Evolutionary conservation across 345 rosid species (phyloP), one percentile per base, ranked within the genome.

Genomic region (Lepidium aucheri): DNA sequence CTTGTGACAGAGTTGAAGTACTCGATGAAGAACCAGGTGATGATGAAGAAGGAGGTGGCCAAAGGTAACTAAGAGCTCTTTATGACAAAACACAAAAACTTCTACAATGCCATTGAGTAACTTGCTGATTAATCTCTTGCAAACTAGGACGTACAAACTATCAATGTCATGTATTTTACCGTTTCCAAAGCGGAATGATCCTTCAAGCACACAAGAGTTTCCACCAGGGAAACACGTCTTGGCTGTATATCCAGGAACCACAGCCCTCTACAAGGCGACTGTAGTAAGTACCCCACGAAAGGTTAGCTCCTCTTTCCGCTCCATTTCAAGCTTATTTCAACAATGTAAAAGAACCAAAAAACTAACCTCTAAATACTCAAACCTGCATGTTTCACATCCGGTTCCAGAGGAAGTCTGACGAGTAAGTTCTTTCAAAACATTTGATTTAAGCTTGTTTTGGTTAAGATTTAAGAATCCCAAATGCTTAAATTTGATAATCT

Each of bases 181-280:
- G 57, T 93, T 93, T 73, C 97, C 98, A 22, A 89, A 73, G 52
- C 68, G 81, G 53, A 86, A 77, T 39, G 94, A 93, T 56, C 83
- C 77, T 55, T 72, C 91, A 18, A 56, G 64, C 15, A 81, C 76
- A 45, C 90, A 63, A 14, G 99, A 94, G 63, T 90, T 82, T 60
- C 77, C 73, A 44, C 70, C 82, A 1, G 89, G 96, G 61, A 80
- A 79, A 68, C 93, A 80, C 34, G 99, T 90, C 52, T 83, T 94
- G 82, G 99, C 99, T n/a, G 97, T 94, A 67, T 94, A 94, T 84
- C 99, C 99, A 2, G 99, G 95, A 76, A 94, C 99, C 32, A 90
- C 97, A 17, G 88, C 96, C 11, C 91, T 94, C 16, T 94, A 90
- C 38, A 94, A 91, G 80, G 99, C 99, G 41, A 94, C 99, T 40